These are phyloP conservation scores for Helotiales sp. DNA, from an alignment of 2,329 filamentous ascomycete species.

Conservation along the genomic window DNA sequence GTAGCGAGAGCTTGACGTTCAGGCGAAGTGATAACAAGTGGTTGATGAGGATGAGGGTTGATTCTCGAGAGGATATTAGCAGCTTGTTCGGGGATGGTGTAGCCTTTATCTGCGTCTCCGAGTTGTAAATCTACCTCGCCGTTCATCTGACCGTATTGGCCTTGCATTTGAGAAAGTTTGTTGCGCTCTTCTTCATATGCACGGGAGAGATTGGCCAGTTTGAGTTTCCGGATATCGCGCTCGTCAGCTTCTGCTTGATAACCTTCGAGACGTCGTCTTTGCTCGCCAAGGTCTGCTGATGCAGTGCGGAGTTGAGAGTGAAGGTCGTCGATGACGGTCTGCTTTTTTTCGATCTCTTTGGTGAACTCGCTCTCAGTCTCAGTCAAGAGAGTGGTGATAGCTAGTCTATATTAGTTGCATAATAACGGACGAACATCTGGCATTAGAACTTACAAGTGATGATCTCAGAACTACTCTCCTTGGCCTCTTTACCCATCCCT, in stretches of 20 bases:
- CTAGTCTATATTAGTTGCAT: constrained; percentile 46
- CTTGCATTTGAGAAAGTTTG: constrained; percentile 48
- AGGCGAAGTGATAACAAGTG: constrained; percentile 44
- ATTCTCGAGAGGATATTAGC: constrained; percentile 31
- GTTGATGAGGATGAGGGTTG: constrained; percentile 34
- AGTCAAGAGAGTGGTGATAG: constrained; percentile 79
- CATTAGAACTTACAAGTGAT: constrained; percentile 64
- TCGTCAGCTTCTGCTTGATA: constrained; percentile 66
- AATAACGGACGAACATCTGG: constrained; percentile 1
- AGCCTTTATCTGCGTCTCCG: constrained; percentile 37
- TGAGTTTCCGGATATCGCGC: constrained; percentile 64
- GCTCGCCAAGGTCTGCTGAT: constrained; percentile 75
- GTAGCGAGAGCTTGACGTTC: constrained; percentile 39
- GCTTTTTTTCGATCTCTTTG: constrained; percentile 78
- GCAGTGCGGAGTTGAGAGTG: constrained; percentile 80
- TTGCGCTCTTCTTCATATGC: constrained; percentile 71
- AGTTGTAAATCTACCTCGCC: constrained; percentile 53
- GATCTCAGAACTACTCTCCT: constrained; percentile 77
- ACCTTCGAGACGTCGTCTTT: constrained; percentile 71
- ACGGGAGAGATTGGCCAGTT: constrained; percentile 74
- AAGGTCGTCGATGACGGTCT: constrained; percentile 77
- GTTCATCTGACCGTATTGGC: constrained; percentile 46
- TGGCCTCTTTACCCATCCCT: constrained; percentile 54
- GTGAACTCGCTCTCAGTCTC: constrained; percentile 80
- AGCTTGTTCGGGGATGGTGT: constrained; percentile 27